phyloP scores from a whole-genome alignment of 2,329 filamentous ascomycete species.

The Phialocephala sp. region DNA sequence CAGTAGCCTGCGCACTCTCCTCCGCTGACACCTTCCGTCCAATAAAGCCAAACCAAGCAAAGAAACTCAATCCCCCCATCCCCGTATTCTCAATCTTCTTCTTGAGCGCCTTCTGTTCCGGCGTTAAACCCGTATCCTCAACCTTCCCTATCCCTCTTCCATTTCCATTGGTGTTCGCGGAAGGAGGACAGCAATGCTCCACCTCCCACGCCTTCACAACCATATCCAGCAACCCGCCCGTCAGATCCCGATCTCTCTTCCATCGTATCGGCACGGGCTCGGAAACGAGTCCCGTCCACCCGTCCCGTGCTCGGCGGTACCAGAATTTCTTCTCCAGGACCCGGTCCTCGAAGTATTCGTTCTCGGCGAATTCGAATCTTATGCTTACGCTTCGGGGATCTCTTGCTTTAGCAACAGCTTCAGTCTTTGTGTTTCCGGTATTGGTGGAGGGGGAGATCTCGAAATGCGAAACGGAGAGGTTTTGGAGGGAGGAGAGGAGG shows the following conservation, averaged over 20 bases:
- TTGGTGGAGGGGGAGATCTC: constrained; percentile 65
- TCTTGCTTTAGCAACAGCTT: constrained; percentile 47
- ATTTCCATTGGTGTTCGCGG: constrained; percentile 28
- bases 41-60: constrained; percentile 85
- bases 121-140: constrained; percentile 56
- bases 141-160: constrained; percentile 53
- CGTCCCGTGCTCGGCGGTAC: constrained; percentile 72
- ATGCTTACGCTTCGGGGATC: constrained; percentile 82
- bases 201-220: constrained; percentile 73
- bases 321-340: constrained; percentile 91
- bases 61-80: constrained; percentile 77
- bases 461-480: constrained; percentile 78
- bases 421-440: constrained; percentile 41
- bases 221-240: constrained; percentile 76
- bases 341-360: constrained; percentile 80
- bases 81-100: constrained; percentile 62
- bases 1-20: constrained; percentile 68
- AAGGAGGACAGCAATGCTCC: constrained; percentile 44
- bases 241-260: constrained; percentile 87
- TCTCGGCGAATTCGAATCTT: constrained; percentile 78
- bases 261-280: constrained; percentile 89
- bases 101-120: constrained; percentile 56
- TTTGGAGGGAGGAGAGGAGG: constrained; percentile 70
- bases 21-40: constrained; percentile 73
- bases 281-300: constrained; percentile 79